Percentiles rank a stretch among this genome's conserved stretches.
Evolutionary conservation across 2,329 filamentous ascomycete species (phyloP).

Genomic region (Diaporthe batatas): DNA sequence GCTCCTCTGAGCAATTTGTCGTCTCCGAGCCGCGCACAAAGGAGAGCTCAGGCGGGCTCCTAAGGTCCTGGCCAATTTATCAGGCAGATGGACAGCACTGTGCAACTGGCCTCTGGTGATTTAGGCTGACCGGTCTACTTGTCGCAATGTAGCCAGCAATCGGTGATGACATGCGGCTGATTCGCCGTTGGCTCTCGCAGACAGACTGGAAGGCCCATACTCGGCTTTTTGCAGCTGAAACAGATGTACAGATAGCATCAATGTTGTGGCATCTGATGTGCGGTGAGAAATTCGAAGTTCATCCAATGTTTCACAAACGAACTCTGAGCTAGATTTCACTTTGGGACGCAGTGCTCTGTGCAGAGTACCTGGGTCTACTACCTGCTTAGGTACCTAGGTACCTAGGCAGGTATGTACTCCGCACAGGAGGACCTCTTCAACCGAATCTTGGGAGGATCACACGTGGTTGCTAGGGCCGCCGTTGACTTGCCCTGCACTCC

Average conservation of each 20-base stretch:
- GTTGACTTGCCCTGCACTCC: not conserved
- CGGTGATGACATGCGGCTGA: not conserved
- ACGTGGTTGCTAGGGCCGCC: not conserved
- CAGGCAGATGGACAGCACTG: not conserved
- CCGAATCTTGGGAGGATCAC: not conserved
- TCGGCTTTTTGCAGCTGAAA: not conserved
- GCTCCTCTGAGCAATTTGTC: not conserved
- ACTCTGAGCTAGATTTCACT: not conserved
- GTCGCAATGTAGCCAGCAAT: no score
- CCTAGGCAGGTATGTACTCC: no score
- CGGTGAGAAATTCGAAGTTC: not conserved
- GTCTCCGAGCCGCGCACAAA: not conserved
- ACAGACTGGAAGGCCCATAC: not conserved
- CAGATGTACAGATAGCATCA: not conserved
- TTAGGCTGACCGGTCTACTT: not conserved
- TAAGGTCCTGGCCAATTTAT: not conserved
- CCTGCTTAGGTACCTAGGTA: no score
- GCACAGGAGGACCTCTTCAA: not conserved
- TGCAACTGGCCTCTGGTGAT: not conserved
- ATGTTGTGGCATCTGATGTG: not conserved
- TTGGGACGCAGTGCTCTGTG: not conserved
- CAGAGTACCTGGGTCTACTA: no score
- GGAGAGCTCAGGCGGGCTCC: not conserved
- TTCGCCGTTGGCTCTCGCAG: not conserved
- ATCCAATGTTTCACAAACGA: conserved; percentile 2